Percentiles rank a stretch among this genome's conserved stretches.
Conservation (phyloP, 352 stramenopile species). For the Phytophthora europaea region DNA sequence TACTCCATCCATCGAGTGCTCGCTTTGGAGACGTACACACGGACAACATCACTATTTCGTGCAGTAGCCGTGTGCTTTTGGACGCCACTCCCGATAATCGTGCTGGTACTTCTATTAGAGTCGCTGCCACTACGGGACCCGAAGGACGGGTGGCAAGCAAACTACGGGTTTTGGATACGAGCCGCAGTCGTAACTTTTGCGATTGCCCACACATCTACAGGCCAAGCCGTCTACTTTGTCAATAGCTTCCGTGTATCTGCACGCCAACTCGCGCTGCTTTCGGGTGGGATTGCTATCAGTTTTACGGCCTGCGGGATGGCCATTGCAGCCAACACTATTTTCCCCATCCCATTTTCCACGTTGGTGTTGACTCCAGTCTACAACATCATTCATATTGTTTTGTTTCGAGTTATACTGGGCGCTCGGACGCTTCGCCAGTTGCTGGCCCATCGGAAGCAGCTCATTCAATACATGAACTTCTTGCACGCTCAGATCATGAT, state of each 20-base stretch:
- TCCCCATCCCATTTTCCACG: constrained; percentile 23
- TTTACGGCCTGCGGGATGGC: constrained; percentile 6
- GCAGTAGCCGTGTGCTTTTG: constrained; percentile 7
- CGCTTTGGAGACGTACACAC: constrained; percentile 22
- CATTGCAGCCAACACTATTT: constrained; percentile 11
- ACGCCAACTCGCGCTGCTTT: constrained; percentile 11
- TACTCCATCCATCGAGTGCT: constrained; percentile 36
- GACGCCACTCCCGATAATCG: constrained; percentile 19
- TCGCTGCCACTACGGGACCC: constrained; percentile 32
- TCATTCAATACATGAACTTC: constrained; percentile 26
- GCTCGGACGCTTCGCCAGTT: neutral
- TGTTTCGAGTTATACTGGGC: constrained; percentile 26
- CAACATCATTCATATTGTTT: constrained; percentile 24
- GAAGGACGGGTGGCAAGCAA: constrained; percentile 16
- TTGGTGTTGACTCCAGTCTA: constrained; percentile 26
- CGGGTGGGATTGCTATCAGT: neutral
- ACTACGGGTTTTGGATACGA: constrained; percentile 34
- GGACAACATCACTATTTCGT: constrained; percentile 4
- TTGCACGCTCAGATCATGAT: constrained; percentile 21
- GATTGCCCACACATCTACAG: neutral
- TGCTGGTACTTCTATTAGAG: constrained; percentile 23
- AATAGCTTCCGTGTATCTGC: constrained; percentile 7
- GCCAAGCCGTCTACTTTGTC: constrained; percentile 10
- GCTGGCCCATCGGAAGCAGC: constrained; percentile 2
- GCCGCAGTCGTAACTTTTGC: neutral